Percentiles rank a stretch among this genome's conserved stretches.
phyloP scores from a whole-genome alignment of 306 rosid genomes.

The Adenanthera pavonina region DNA sequence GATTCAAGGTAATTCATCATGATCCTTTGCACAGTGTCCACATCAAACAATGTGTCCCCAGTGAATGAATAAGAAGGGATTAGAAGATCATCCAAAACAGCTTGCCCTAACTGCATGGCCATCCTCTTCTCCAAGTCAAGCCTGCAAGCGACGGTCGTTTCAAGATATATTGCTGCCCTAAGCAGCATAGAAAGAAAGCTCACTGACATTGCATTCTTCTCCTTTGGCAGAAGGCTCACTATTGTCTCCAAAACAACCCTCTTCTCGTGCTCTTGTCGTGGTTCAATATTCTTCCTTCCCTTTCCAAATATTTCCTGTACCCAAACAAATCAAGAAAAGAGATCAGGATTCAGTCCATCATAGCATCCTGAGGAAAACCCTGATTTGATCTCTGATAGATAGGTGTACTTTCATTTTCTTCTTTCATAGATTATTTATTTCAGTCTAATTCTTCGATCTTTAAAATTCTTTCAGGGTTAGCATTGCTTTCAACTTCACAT shows the following conservation, averaged over 20 bases:
- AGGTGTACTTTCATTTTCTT: background rate
- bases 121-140: slow-evolving; percentile 90
- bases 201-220: slow-evolving; percentile 75
- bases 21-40: slow-evolving; percentile 76
- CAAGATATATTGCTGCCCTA: slow-evolving; percentile 76
- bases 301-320: slow-evolving; percentile 80
- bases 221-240: slow-evolving; percentile 88
- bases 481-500: background rate
- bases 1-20: slow-evolving; percentile 64
- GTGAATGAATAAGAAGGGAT: slow-evolving; percentile 76
- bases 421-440: background rate
- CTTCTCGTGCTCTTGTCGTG: slow-evolving; percentile 77
- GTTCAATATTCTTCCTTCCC: slow-evolving; percentile 75
- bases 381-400: background rate
- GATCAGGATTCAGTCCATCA: slow-evolving; percentile 5
- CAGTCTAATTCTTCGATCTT: background rate
- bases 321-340: background rate
- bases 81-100: slow-evolving; percentile 83
- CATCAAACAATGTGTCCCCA: slow-evolving; percentile 78
- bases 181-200: slow-evolving; percentile 88
- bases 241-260: slow-evolving; percentile 83
- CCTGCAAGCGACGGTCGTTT: slow-evolving; percentile 84
- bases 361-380: background rate
- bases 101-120: slow-evolving; percentile 75
- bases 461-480: background rate